Evolutionary conservation across 2,329 filamentous ascomycete species (phyloP), one percentile per base, ranked within the genome.

Genomic region (Aspergillus sp.): DNA sequence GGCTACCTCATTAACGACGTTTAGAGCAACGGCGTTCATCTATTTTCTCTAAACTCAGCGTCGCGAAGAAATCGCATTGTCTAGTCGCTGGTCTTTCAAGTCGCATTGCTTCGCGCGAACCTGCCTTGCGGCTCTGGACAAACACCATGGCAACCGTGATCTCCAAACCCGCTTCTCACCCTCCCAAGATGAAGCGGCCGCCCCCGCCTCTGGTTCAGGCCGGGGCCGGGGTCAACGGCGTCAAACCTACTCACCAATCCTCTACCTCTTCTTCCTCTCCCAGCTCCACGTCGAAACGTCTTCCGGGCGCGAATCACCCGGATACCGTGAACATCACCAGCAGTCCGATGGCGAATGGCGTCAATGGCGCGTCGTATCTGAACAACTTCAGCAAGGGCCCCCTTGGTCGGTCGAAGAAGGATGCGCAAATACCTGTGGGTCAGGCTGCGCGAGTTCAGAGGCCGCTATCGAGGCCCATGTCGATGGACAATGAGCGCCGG

Each of bases 131-230:
- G 19, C 19, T 19, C 19, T 19, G 19, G 19, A 39, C 36, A 8
- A 53, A 52, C 56, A 62, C 46, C 43, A 72, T 72, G 70, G 69
- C 69, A 45, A 73, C 69, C 42, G 67, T 67, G 44, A 62, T 73
- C 42, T 70, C 69, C 38, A 70, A 71, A 57, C 65, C 65, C 42
- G 60, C 65, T 47, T 64, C 71, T 43, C 65, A 71, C 55, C 63
- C 71, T 49, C 61, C 65, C 55, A 88, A 88, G 69, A 76, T 80
- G 53, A 88, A 88, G 69, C 82, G 83, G 33, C 82, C 81, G 50
- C 72, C 78, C 44, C 81, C 81, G 34, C 76, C 82, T 41, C 77
- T 80, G 40, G 36, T 12, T 48, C 82, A 85, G 63, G 78, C 80
- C 43, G 67, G 68, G 48, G 57, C 67, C 50, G 67, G 68, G 48